phyloP scores from a whole-genome alignment of 208 protist genomes.

The Trypanosoma brucei region DNA sequence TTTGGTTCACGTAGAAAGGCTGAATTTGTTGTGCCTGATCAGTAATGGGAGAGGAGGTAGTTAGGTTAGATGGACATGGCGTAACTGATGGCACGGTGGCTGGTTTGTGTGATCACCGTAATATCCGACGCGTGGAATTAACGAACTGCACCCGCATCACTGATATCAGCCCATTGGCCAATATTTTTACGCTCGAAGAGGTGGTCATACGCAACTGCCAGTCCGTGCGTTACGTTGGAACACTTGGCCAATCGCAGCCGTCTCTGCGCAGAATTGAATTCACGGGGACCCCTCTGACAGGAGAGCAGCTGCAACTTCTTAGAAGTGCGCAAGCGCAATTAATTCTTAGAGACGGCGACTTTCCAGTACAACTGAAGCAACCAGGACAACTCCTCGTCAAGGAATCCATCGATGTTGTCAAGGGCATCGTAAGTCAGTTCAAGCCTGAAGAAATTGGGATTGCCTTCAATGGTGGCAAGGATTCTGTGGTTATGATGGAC shows the following conservation, averaged over 20 bases:
- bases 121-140: slow-evolving; percentile 3
- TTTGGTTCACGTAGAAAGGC: not conserved
- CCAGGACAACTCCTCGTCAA: slow-evolving; percentile 15
- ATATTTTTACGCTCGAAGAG: slow-evolving; percentile 10
- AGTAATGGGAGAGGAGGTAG: not conserved
- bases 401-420: slow-evolving; percentile 38
- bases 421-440: slow-evolving; percentile 27
- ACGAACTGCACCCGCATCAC: slow-evolving; percentile 14
- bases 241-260: slow-evolving; percentile 5
- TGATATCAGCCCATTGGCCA: slow-evolving; percentile 11
- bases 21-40: not conserved
- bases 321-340: not conserved
- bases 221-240: slow-evolving; percentile 12
- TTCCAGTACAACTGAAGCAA: not conserved
- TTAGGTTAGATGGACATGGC: slow-evolving; percentile 9
- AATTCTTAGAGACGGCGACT: not conserved
- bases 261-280: slow-evolving; percentile 13
- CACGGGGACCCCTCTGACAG: slow-evolving; percentile 10
- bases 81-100: slow-evolving; percentile 14
- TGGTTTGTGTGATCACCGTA: not conserved
- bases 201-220: slow-evolving; percentile 14
- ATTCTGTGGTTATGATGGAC: slow-evolving; percentile 85
- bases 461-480: slow-evolving; percentile 90
- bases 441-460: slow-evolving; percentile 59
- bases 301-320: slow-evolving; percentile 4